A percentile compares a stretch with the other conserved stretches of the same genome.
phyloP scores from a whole-genome alignment of 2,329 filamentous ascomycete species.

The Pseudogymnoascus sp. region DNA sequence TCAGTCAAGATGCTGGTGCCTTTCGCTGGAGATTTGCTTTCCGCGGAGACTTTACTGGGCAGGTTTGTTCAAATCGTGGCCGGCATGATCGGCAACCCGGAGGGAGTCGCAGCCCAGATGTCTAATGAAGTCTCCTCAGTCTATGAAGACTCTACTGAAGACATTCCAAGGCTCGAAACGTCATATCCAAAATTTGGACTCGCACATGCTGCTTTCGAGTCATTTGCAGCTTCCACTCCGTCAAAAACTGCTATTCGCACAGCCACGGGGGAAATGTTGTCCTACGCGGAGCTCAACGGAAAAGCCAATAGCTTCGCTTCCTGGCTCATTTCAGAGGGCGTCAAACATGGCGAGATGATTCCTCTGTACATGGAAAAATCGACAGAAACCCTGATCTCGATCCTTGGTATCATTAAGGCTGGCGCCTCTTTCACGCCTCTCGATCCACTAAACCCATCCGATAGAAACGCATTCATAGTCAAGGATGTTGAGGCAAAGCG shows the following conservation, averaged over 20 bases:
- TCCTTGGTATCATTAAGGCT: constrained; percentile 4
- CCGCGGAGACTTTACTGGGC: neutral
- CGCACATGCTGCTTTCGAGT: neutral
- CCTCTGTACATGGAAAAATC: constrained; percentile 9
- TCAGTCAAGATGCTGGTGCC: neutral
- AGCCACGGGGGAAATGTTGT: neutral
- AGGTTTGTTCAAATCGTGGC: neutral
- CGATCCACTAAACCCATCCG: neutral
- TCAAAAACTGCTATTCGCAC: neutral
- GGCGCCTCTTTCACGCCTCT: constrained; percentile 8
- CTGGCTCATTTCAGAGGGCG: neutral
- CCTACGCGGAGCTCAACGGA: constrained; percentile 4
- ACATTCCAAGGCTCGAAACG: neutral
- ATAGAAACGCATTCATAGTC: neutral
- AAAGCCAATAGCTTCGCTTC: constrained; percentile 7
- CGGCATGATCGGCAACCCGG: neutral
- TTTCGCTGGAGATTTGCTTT: neutral
- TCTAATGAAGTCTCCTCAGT: neutral
- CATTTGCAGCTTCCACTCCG: neutral
- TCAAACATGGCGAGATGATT: constrained; percentile 7
- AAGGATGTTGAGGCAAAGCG: neutral
- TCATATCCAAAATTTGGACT: constrained; percentile 1
- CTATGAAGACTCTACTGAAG: neutral
- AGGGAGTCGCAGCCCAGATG: neutral
- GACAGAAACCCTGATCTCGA: neutral